Percentiles rank a stretch among this genome's conserved stretches.
Evolutionary conservation across 257 asterid genomes (phyloP).

Genomic region (Scutellaria barbata): DNA sequence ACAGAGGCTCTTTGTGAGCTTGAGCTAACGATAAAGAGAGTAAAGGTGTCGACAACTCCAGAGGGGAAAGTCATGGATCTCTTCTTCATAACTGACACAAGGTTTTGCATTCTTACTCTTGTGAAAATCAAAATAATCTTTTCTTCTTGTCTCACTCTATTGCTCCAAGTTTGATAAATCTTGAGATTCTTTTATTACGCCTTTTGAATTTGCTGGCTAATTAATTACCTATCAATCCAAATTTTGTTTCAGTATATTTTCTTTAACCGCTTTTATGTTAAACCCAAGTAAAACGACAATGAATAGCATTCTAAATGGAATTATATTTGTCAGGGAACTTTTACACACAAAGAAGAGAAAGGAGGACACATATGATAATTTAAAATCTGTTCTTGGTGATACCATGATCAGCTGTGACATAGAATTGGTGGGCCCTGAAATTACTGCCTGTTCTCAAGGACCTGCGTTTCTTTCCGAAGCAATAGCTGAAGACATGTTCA

Average conservation of each 20-base stretch:
- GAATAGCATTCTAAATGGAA: neutral
- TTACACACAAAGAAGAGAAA: slow-evolving; percentile 66
- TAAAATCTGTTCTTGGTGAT: slow-evolving; percentile 66
- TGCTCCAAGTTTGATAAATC: neutral
- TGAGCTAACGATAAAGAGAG: slow-evolving; percentile 77
- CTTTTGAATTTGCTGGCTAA: neutral
- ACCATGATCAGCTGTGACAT: slow-evolving; percentile 66
- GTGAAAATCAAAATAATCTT: no score
- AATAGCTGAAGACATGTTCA: slow-evolving; percentile 61
- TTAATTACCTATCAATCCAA: no score
- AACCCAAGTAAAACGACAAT: no score
- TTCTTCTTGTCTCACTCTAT: no score
- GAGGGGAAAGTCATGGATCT: slow-evolving; percentile 89
- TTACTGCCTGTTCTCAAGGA: slow-evolving; percentile 66
- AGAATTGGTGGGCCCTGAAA: slow-evolving; percentile 72
- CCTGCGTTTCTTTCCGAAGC: slow-evolving; percentile 67
- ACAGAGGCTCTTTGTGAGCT: slow-evolving; percentile 75
- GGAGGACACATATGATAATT: slow-evolving; percentile 60
- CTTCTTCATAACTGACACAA: slow-evolving; percentile 81
- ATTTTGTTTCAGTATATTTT: no score
- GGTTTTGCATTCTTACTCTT: slow-evolving; percentile 46
- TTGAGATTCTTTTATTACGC: neutral
- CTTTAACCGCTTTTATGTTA: neutral
- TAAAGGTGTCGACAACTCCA: slow-evolving; percentile 89
- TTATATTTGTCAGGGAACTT: slow-evolving; percentile 59